phyloP scores from a whole-genome alignment of 1,284 basidiomycete species.

The Cerioporus squamosus region DNA sequence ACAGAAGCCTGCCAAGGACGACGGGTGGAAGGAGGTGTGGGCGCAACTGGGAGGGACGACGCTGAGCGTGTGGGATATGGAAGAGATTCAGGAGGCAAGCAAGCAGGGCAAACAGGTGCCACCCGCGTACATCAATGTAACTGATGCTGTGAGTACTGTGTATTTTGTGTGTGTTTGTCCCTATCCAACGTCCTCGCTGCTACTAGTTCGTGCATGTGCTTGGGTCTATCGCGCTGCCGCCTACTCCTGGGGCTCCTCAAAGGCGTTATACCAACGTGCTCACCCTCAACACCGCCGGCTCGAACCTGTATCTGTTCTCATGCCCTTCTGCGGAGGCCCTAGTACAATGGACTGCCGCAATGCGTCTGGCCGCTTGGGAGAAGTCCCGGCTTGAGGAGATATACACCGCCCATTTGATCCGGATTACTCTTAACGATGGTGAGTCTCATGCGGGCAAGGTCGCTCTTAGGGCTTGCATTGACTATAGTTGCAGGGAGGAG shows the following conservation, averaged over 20 bases:
- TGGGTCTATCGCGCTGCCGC: slow-evolving; percentile 70
- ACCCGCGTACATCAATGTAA: slow-evolving; percentile 85
- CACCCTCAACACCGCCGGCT: slow-evolving; percentile 93
- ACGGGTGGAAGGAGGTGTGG: slow-evolving; percentile 94
- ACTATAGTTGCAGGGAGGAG: slow-evolving; percentile 59
- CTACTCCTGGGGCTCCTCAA: slow-evolving; percentile 48
- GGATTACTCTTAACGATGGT: slow-evolving; percentile 67
- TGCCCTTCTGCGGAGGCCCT: slow-evolving; percentile 76
- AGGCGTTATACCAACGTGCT: slow-evolving; percentile 80
- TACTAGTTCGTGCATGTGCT: slow-evolving; percentile 72
- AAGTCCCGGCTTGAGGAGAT: slow-evolving; percentile 96
- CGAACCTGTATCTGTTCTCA: slow-evolving; percentile 89
- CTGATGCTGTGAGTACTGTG: slow-evolving; percentile 71
- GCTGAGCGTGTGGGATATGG: slow-evolving; percentile 91
- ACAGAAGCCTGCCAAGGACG: slow-evolving; percentile 69
- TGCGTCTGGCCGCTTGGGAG: slow-evolving; percentile 94
- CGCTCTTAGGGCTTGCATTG: neutral
- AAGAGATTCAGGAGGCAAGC: slow-evolving; percentile 80
- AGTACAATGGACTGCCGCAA: slow-evolving; percentile 89
- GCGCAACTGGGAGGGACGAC: slow-evolving; percentile 93
- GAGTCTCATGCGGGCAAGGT: slow-evolving; percentile 26
- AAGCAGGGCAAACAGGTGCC: slow-evolving; percentile 82
- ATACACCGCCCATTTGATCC: slow-evolving; percentile 93
- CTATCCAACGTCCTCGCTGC: neutral
- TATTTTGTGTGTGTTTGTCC: neutral